Conservation (phyloP, 2,329 filamentous ascomycete genomes). For the Elsinoe ampelina region DNA sequence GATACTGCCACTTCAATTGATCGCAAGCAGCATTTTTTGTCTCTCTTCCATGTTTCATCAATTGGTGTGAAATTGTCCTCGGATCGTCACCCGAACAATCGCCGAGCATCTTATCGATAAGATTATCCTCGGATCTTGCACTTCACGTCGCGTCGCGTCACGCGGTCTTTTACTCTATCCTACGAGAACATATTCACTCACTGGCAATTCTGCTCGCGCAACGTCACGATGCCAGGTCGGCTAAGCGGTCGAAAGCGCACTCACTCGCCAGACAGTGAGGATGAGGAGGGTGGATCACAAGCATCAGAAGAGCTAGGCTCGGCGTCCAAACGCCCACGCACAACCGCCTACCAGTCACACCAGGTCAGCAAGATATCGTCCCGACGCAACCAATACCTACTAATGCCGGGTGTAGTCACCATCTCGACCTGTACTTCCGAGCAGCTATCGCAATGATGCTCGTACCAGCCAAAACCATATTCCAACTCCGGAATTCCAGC, state of each 20-base stretch:
- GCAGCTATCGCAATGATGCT: slow-evolving; percentile 26
- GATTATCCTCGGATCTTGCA: not conserved
- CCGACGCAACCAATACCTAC: not conserved
- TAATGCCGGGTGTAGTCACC: not conserved
- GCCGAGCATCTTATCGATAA: slow-evolving; percentile 8
- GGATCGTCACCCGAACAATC: not conserved
- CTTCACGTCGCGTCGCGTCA: slow-evolving; percentile 8
- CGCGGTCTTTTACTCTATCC: not conserved
- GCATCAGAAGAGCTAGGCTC: not conserved
- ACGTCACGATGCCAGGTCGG: slow-evolving; percentile 11
- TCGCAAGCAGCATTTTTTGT: not conserved
- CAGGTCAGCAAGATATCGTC: not conserved
- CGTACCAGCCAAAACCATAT: slow-evolving; percentile 19
- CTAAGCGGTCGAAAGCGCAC: slow-evolving; percentile 7
- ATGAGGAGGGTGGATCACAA: not conserved
- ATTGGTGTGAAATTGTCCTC: no score
- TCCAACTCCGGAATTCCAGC: slow-evolving; percentile 37
- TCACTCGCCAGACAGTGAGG: not conserved
- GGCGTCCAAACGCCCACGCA: slow-evolving; percentile 11
- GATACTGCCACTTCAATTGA: no score
- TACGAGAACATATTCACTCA: not conserved
- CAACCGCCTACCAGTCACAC: slow-evolving; percentile 7
- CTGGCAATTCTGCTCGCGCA: not conserved
- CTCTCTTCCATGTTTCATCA: not conserved
- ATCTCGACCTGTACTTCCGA: slow-evolving; percentile 23